phyloP scores from a whole-genome alignment of 768 basidiomycete genomes.

The Rhodosporidiobolus sp. region DNA sequence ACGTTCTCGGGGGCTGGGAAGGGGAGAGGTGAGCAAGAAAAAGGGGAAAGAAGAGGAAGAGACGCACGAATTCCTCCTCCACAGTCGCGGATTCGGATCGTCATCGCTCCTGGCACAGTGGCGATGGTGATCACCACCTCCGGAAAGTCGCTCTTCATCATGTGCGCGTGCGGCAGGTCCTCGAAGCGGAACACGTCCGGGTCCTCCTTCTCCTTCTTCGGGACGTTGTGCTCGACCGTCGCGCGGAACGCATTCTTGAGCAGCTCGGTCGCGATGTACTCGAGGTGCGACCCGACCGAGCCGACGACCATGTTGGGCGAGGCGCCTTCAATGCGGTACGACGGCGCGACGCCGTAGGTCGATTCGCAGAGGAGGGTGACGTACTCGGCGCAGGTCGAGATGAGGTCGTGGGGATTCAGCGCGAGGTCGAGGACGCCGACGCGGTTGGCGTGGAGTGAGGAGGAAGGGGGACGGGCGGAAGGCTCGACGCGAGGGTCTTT shows the following conservation, averaged over 20 bases:
- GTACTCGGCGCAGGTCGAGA: conserved; percentile 75
- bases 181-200: conserved; percentile 48
- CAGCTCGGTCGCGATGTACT: conserved; percentile 86
- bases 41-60: neutral
- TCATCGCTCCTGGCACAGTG: conserved; percentile 57
- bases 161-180: conserved; percentile 59
- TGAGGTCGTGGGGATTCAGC: conserved; percentile 70
- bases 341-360: conserved; percentile 69
- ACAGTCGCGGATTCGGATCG: conserved; percentile 76
- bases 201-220: conserved; percentile 34
- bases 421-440: conserved; percentile 70
- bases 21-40: too few species aligned
- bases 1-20: conserved; percentile 60
- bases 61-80: conserved; percentile 68
- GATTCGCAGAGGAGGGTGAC: conserved; percentile 80
- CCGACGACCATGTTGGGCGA: conserved; percentile 57
- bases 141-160: conserved; percentile 53
- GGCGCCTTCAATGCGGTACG: conserved; percentile 68
- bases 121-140: conserved; percentile 40
- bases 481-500: conserved; percentile 24
- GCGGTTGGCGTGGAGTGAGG: conserved; percentile 8
- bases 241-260: conserved; percentile 89
- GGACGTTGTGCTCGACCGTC: conserved; percentile 69
- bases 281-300: conserved; percentile 83
- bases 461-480: conserved; percentile 12